Evolutionary conservation across 2,329 filamentous ascomycete genomes (phyloP).

Genomic region (Colletotrichum sansevieriae): DNA sequence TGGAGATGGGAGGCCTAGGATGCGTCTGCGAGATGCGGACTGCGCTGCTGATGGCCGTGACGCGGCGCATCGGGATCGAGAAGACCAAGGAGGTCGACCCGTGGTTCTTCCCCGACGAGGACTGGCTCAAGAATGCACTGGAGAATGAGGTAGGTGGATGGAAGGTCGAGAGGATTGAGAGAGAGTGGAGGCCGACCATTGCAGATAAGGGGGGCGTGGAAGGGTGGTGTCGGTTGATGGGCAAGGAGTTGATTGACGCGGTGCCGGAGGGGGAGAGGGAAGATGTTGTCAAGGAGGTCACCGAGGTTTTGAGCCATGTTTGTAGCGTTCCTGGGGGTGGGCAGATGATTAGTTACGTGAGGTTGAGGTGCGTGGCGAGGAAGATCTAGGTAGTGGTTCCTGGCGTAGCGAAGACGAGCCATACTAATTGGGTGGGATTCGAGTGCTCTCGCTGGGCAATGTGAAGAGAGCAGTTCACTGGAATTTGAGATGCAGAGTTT

Average conservation of each 20-base stretch:
- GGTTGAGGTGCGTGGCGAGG: constrained; percentile 62
- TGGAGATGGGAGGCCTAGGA: constrained; percentile 80
- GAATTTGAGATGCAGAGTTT: too few relatives aligned
- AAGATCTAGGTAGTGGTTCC: constrained; percentile 47
- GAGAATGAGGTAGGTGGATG: constrained; percentile 61
- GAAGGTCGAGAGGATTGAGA: constrained; percentile 66
- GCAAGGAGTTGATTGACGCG: constrained; percentile 67
- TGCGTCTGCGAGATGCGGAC: constrained; percentile 75
- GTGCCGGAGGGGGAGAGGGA: constrained; percentile 63
- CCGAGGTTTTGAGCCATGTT: constrained; percentile 66
- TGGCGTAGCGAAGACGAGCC: too few relatives aligned
- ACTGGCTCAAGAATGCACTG: constrained; percentile 63
- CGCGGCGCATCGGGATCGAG: constrained; percentile 63
- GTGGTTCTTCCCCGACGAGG: constrained; percentile 80
- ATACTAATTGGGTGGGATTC: too few relatives aligned
- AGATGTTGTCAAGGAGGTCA: constrained; percentile 65
- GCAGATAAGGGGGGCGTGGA: constrained; percentile 71
- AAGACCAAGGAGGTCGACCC: constrained; percentile 66
- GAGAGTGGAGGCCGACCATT: constrained; percentile 74
- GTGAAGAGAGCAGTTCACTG: too few relatives aligned
- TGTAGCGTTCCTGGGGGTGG: constrained; percentile 70
- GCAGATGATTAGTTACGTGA: constrained; percentile 66
- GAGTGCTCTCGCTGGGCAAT: too few relatives aligned
- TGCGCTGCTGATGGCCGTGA: constrained; percentile 67
- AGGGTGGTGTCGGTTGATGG: constrained; percentile 77